A percentile compares a stretch with the other conserved stretches of the same genome.
Conservation (phyloP, 768 basidiomycete genomes). For the Lentinula aciculospora region DNA sequence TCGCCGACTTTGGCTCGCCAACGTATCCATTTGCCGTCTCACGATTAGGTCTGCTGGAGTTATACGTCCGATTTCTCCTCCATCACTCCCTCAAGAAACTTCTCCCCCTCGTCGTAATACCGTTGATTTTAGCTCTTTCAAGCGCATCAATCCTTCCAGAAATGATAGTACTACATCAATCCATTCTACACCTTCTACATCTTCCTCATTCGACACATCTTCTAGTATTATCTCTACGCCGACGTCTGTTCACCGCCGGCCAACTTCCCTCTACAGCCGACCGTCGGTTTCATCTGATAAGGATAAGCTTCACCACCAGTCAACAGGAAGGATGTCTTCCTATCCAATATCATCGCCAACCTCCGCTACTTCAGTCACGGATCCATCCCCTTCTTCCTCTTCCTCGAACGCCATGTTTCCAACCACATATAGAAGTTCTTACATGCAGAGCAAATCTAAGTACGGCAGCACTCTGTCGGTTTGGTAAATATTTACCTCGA, state of each 20-base stretch:
- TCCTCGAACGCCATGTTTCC: constrained; percentile 50
- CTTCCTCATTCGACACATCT: constrained; percentile 3
- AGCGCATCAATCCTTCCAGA: constrained; percentile 9
- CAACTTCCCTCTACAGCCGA: constrained; percentile 42
- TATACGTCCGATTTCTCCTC: constrained; percentile 13
- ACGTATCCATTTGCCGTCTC: constrained; percentile 56
- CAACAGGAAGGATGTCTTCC: constrained; percentile 16
- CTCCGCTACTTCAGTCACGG: constrained; percentile 8
- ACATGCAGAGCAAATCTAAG: constrained; percentile 60
- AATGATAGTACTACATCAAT: constrained; percentile 9
- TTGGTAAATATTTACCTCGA: constrained; percentile 84
- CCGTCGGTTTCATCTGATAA: constrained; percentile 18
- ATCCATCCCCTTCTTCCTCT: constrained; percentile 17
- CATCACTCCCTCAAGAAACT: neutral
- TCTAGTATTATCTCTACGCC: constrained; percentile 14
- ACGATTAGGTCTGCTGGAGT: constrained; percentile 20
- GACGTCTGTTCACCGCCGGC: constrained; percentile 30
- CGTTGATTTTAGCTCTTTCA: constrained; percentile 24
- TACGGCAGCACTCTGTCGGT: constrained; percentile 54
- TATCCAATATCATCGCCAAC: constrained; percentile 21
- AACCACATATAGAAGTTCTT: constrained; percentile 61
- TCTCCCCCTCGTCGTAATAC: constrained; percentile 27
- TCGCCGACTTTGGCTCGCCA: constrained; percentile 33
- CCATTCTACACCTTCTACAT: constrained; percentile 13
- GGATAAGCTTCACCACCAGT: neutral